Evolutionary conservation across 2,329 filamentous ascomycete genomes (phyloP), one percentile per base, ranked within the genome.

Genomic region (Aspergillus proliferans): DNA sequence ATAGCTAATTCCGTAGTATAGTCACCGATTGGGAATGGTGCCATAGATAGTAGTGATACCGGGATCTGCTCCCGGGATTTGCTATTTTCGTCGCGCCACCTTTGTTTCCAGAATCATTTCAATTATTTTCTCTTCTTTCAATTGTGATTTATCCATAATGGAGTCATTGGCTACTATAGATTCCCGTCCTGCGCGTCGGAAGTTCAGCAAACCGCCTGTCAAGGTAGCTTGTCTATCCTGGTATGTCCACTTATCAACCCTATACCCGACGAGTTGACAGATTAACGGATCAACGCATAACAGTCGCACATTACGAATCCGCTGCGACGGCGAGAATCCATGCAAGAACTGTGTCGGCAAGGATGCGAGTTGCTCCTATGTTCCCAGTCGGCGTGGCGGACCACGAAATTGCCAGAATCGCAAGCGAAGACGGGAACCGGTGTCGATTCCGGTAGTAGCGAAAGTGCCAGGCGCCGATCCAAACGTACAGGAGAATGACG

Each of bases 191-290:
- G 36, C 22, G 9, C 21, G 34, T 7, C 47, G 43, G 19, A 49
- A 45, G 19, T 48, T 53, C 30, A 48, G 46, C 38, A 50, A 58
- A 21, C 76, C 75, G 44, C 76, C 76, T 1, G 75, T 77, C 24
- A 78, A 78, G 59, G 67, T 75, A 45, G 76, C 76, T 19, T 78
- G 76, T 55, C 66, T 78, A 49, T 70, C 74, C 47, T 78, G 75
- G 75, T 77, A 70, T 51, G 71, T 65, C 43, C n/a, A 15, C 15
- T 38, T 18, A 19, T 19, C 34, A 30, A 30, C 26, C 26, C 26
- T 30, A 30, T 30, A 30, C 34, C 34, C 12, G 14, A 15, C 46
- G 49, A 44, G 46, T 36, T 22, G 36, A 38, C n/a, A 30, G 12
- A 8, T 19, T 19, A 40, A 40, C 18, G 3, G 12, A 8, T 19